Evolutionary conservation across 306 rosid genomes (phyloP).

Genomic region (Cyamopsis tetragonoloba): DNA sequence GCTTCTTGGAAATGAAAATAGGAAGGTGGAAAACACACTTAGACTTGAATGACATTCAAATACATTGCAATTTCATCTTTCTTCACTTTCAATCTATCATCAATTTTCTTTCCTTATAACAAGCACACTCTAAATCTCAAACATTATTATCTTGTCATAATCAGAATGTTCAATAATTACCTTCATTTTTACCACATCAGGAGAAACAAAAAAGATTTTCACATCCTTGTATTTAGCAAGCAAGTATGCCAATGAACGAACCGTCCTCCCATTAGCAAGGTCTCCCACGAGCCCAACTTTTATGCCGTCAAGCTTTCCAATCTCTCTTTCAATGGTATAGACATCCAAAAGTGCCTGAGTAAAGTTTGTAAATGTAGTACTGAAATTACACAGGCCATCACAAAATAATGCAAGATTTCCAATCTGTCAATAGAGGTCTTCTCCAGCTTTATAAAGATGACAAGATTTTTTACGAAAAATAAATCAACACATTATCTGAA

Average conservation of each 20-base stretch:
- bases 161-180: conserved; percentile 31
- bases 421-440: background rate
- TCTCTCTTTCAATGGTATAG: conserved; percentile 74
- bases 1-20: background rate
- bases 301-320: conserved; percentile 73
- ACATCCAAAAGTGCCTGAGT: conserved; percentile 81
- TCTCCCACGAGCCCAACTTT: conserved; percentile 86
- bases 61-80: background rate
- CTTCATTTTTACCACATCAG: conserved; percentile 85
- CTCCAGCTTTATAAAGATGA: conserved; percentile 9
- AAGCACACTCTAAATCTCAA: background rate
- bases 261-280: conserved; percentile 89
- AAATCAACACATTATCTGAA: background rate
- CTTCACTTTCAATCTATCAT: background rate
- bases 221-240: conserved; percentile 74
- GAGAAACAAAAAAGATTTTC: conserved; percentile 72
- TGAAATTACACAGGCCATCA: background rate
- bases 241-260: conserved; percentile 83
- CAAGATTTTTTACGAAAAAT: background rate
- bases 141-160: conserved; percentile 4
- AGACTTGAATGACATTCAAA: background rate
- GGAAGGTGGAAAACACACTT: background rate
- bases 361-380: conserved; percentile 13
- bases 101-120: background rate
- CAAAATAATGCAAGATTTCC: conserved; percentile 2